Base-by-base conservation (phyloP, 2,329 filamentous ascomycete species). In the Scedosporium boydii region DNA sequence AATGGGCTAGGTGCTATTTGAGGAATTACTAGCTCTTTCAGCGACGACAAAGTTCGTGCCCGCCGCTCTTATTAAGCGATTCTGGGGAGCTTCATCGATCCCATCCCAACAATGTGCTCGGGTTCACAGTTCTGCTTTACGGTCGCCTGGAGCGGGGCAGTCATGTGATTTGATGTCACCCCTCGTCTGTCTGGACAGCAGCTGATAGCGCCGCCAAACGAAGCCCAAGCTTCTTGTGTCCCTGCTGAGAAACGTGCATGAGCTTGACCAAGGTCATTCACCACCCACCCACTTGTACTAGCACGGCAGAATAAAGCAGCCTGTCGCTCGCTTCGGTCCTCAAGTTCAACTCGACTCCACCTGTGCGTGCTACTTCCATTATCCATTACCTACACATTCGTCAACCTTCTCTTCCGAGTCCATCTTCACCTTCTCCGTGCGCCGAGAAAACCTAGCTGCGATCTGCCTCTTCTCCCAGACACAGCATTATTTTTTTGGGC, bases 111-210 rank as follows among this genome's bases (percentile, higher is more conserved):
- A 38, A 38, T 12, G 34, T 38, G 7, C 34, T 38, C 27, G 6
- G 6, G 27, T 29, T 29, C 27, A 29, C 4, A 5, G 27, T 29
- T 4, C n/a, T n/a, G n/a, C n/a, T 34, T 56, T 27, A 16, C 55
- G 46, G 27, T 21, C 41, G 21, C n/a, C 23, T 62, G 42, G 59
- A 57, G 51, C 60, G 53, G 21, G 53, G 62, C 67, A 74, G 73
- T 76, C 74, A 76, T 75, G 74, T 75, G 73, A 76, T 75, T 74
- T 75, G 73, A 75, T 73, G 73, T 75, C 72, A 73, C 71, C 64
- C 55, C 59, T 63, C 58, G 38, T 44, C 58, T 23, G 44, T 14
- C 55, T 10, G 7, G 6, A 14, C 62, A 63, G 60, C 57, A 64
- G 61, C 46, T 58, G 62, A 59, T 62, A 44, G 29, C 38, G 34